Evolutionary conservation across 345 rosid species (phyloP).

Genomic region (Gossypium mustelinum): DNA sequence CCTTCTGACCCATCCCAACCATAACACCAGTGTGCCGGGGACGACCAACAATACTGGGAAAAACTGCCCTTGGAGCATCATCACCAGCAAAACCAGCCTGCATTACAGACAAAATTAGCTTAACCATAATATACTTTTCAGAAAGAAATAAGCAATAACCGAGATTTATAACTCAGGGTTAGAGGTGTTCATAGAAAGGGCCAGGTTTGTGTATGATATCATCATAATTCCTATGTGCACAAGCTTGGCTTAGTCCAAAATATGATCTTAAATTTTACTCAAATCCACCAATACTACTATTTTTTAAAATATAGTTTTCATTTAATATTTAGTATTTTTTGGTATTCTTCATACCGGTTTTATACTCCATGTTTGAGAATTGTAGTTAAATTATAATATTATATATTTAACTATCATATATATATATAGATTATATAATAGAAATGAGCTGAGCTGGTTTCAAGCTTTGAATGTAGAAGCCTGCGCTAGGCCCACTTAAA

Average conservation of each 20-base stretch:
- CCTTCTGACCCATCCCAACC: conserved; percentile 54
- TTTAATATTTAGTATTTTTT: background rate
- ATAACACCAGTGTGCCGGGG: conserved; percentile 31
- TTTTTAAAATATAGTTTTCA: background rate
- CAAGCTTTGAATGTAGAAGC: too few species aligned
- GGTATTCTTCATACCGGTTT: background rate
- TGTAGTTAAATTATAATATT: too few species aligned
- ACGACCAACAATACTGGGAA: conserved; percentile 43
- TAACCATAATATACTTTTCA: background rate
- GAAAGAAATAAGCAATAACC: background rate
- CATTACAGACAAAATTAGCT: background rate
- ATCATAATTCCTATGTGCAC: background rate
- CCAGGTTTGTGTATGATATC: background rate
- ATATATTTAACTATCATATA: too few species aligned
- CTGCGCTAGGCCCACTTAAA: too few species aligned
- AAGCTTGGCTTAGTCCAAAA: background rate
- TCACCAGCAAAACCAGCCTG: conserved; percentile 53
- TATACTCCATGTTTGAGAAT: too few species aligned
- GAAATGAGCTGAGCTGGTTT: too few species aligned
- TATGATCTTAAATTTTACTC: background rate
- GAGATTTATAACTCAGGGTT: background rate
- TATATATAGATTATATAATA: too few species aligned
- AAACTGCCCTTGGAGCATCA: conserved; percentile 49
- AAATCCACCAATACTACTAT: background rate
- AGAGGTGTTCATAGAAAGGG: background rate